These are phyloP conservation scores for Penstemon eatonii DNA, from an alignment of 257 asterid genomes.

Conservation along the genomic window DNA sequence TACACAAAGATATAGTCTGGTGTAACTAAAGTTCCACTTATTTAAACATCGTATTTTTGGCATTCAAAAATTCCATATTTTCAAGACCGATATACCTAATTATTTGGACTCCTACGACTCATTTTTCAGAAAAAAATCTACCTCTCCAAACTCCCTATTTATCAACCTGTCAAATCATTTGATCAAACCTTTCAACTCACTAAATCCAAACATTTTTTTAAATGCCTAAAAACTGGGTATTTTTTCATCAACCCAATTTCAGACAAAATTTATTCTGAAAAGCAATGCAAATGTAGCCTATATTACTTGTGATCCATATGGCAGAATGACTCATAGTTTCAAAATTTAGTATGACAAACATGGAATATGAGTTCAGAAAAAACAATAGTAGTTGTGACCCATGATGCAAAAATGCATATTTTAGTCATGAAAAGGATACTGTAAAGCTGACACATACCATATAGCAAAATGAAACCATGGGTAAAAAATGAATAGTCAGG, in stretches of 20 bases:
- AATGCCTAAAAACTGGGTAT: not conserved
- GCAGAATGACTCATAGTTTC: not conserved
- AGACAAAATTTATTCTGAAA: not conserved
- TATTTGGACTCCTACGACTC: not conserved
- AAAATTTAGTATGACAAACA: not conserved
- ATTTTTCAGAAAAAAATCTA: not conserved
- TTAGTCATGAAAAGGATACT: not conserved
- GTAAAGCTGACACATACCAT: conserved; percentile 6
- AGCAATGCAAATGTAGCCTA: not conserved
- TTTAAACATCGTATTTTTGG: too few species aligned
- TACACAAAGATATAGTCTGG: not conserved
- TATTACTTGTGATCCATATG: not conserved
- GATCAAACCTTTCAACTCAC: not conserved
- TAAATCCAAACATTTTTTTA: not conserved
- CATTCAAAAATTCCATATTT: too few species aligned
- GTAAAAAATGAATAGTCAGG: not conserved
- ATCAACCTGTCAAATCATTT: not conserved
- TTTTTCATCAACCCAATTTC: not conserved
- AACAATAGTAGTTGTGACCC: not conserved
- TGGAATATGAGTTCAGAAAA: not conserved
- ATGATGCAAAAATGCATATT: conserved; percentile 18
- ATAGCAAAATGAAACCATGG: conserved; percentile 9
- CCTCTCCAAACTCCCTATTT: not conserved
- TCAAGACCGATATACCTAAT: too few species aligned
- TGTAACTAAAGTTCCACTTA: not conserved